Evolutionary conservation across 2,329 filamentous ascomycete species (phyloP), one percentile per base, ranked within the genome.

Genomic region (Huntiella decipiens): DNA sequence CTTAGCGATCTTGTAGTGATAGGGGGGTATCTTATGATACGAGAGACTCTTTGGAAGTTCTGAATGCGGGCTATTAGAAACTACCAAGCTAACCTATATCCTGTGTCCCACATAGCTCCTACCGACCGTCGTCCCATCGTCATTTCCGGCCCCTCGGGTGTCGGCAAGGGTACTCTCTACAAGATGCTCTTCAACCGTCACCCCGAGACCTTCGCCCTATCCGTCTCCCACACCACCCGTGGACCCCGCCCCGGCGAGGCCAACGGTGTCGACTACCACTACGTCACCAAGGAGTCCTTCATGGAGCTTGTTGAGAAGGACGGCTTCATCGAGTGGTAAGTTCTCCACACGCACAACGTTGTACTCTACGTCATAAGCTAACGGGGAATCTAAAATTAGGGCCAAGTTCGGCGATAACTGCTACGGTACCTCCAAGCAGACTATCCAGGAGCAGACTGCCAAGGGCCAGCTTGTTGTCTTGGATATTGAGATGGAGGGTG

Each of bases 401-500:
- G 87, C 87, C 46, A 67, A 80, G 59, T 95, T 94, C 60, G 78
- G 85, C 36, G 78, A 76, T 46, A 94, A 95, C 64, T 67, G 75
- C 57, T 95, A 95, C 63, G 87, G 87, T 47, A 94, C 86, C 4
- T 83, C 76, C 58, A 77, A 84, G 57, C 68, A 71, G 61, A 84
- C 84, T 22, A 84, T 94, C 52, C 72, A 79, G 60, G 75, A 83
- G 56, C 77, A 87, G 59, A 72, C 72, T 2, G 71, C 74, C 50
- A 74, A 78, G 63, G 79, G 77, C 13, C 71, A 70, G 56, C 74
- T 86, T 37, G 88, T 87, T 51, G 77, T 95, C 41, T 66, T 95
- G 54, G 88, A 96, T 60, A 96, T 95, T 58, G 88, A 95, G 70
- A 94, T 95, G 84, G 86, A 94, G 58, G 87, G 87, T 50, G 86